Base-by-base conservation (phyloP, 441 rosid species). In the Adansonia rubrostipa region DNA sequence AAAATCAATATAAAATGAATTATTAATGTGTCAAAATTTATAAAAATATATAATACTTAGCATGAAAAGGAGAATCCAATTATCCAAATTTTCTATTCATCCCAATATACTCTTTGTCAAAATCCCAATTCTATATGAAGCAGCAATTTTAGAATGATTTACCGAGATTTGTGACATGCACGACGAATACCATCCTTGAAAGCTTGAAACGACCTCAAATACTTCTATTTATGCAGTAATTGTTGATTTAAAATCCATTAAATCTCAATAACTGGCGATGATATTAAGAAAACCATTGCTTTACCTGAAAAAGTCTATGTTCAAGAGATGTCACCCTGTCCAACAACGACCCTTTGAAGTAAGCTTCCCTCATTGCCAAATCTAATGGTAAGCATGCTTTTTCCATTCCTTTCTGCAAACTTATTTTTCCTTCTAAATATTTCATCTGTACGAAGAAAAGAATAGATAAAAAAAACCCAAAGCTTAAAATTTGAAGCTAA, bases 261-360 rank as follows among this genome's bases (percentile, higher is more conserved):
- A 58, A 57, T 19, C 14, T 58, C 63, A 58, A 9, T 56, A 17
- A 53, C 42, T 36, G 42, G 42, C 42, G 6, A 36, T 36, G 42
- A 36, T 6, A 36, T 36, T 5, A 36, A 36, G 42, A 36, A 36
- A 36, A 5, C 42, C 13, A 60, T 20, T 20, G 8, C 9, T 65
- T 69, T 22, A 89, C 91, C 91, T 91, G 93, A 17, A 86, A 88
- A 68, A 91, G 86, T 72, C 86, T 78, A 19, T 80, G 84, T 77
- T 92, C 95, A 56, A 92, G 85, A 78, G 89, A 85, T 0, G 89
- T 78, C 40, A 92, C 88, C 19, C 95, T 71, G 51, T 92, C 95
- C 80, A 91, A 60, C 20, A 90, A 79, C 0, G 95, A 84, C 19
- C 95, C 93, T 86, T 89, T 89, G 77, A 87, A 87, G 80, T 80